Base-by-base conservation (phyloP, 805 yeast genomes). In the Kodamaea sagamina region DNA sequence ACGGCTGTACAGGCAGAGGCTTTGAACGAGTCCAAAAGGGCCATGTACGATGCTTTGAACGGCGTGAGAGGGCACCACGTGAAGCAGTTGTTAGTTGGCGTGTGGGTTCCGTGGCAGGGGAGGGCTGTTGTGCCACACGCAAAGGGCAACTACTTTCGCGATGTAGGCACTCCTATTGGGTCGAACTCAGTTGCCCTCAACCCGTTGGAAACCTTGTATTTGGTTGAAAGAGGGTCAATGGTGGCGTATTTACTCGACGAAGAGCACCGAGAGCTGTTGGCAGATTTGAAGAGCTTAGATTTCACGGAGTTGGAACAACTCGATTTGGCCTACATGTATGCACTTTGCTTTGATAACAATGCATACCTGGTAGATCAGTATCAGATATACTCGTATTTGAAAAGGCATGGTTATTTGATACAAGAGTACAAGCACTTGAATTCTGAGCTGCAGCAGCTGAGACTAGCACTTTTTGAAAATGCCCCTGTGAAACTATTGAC, bases 361-460 rank as follows among this genome's bases (percentile, higher is more conserved):
- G 36, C 65, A 12, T 67, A 67, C 15, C 74, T 71, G 28, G 51
- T 80, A 19, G 84, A 83, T 46, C 63, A 68, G 39, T 83, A 81
- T 49, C 79, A 78, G 34, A 89, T 85, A 0, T 92, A 82, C 62
- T 74, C 90, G 0, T 75, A 85, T 45, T 67, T 90, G 53, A 86
- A 84, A 53, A 75, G 95, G 56, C 73, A 81, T 40, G 97, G 97
- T 0, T 90, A 84, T 57, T 74, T 85, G 15, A 85, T 67, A 12
- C 60, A 53, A 32, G 61, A 57, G 18, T 54, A 28, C 43, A 44
- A 38, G 26, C 13, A 32, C 6, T 25, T 40, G 28, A 29, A 19
- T 19, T 2, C 12, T 12, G 21, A 25, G 22, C 27, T 18, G 19
- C 43, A 35, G 37, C 4, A 28, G 24, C 8, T 9, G 19, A 42